Evolutionary conservation across 1,284 basidiomycete species (phyloP).

Genomic region (Naganishia liquefaciens): DNA sequence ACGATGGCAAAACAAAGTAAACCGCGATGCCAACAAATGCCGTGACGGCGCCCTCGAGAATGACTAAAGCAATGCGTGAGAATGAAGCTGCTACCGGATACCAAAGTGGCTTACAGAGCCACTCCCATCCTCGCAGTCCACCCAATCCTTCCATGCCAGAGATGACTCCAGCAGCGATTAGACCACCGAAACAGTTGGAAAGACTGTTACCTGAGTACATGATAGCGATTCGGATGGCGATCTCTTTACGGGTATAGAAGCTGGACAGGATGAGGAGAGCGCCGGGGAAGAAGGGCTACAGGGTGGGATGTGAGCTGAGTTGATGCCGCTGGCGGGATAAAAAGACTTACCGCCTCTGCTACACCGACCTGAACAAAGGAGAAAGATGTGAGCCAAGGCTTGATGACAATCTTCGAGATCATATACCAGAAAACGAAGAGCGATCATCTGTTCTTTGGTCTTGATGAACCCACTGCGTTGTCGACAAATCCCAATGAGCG

Average conservation of each 20-base stretch:
- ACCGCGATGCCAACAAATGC: slow-evolving; percentile 27
- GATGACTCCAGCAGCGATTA: slow-evolving; percentile 45
- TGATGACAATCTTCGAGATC: slow-evolving; percentile 13
- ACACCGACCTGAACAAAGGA: slow-evolving; percentile 19
- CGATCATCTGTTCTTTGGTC: slow-evolving; percentile 42
- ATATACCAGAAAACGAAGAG: slow-evolving; percentile 47
- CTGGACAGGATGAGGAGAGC: slow-evolving; percentile 48
- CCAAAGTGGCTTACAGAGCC: slow-evolving; percentile 37
- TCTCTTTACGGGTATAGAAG: slow-evolving; percentile 50
- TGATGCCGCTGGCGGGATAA: too few species aligned
- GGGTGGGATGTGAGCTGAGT: background rate
- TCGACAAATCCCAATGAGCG: background rate
- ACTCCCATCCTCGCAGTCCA: slow-evolving; percentile 47
- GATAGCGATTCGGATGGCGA: slow-evolving; percentile 47
- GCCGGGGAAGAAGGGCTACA: slow-evolving; percentile 44
- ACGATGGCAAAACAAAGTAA: slow-evolving; percentile 26
- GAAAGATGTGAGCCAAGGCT: slow-evolving; percentile 33
- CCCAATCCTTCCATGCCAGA: slow-evolving; percentile 41
- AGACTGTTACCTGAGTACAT: slow-evolving; percentile 44
- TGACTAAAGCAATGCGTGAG: slow-evolving; percentile 2
- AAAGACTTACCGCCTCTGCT: slow-evolving; percentile 14
- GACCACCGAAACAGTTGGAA: slow-evolving; percentile 45
- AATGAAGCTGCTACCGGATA: too few species aligned
- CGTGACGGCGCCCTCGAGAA: slow-evolving; percentile 22
- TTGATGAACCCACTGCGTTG: slow-evolving; percentile 23